phyloP scores from a whole-genome alignment of 495 filamentous ascomycete species.

The Hypomontagnella monticulosa region DNA sequence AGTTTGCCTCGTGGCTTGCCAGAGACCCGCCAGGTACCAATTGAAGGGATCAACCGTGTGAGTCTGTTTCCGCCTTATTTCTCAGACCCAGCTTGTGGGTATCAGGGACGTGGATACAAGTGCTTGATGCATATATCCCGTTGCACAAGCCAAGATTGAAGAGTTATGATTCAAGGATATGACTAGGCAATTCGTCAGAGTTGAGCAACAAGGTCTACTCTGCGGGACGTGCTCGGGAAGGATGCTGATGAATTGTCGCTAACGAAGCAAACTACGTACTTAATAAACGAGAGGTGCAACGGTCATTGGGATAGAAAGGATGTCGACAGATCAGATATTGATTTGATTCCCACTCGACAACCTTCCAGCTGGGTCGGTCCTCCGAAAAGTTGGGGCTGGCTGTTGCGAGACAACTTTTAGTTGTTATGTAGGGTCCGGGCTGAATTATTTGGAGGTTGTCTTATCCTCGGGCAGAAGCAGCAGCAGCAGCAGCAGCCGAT shows the following conservation, averaged over 20 bases:
- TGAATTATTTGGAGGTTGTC: constrained; percentile 13
- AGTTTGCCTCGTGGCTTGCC: constrained; percentile 15
- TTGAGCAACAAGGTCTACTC: constrained; percentile 21
- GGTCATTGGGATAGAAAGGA: constrained; percentile 22
- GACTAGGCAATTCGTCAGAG: constrained; percentile 14
- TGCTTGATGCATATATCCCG: constrained; percentile 38
- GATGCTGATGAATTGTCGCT: constrained; percentile 32
- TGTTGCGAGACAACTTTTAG: constrained; percentile 11
- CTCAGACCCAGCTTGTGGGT: constrained; percentile 38
- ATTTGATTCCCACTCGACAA: constrained; percentile 26
- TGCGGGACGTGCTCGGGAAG: constrained; percentile 33
- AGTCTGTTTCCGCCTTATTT: constrained; percentile 24
- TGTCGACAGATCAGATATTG: constrained; percentile 38
- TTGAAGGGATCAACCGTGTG: constrained; percentile 19
- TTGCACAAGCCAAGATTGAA: constrained; percentile 22
- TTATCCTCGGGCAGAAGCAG: constrained; percentile 8
- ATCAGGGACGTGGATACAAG: constrained; percentile 26
- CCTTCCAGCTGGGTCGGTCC: constrained; percentile 26
- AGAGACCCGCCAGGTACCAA: constrained; percentile 24
- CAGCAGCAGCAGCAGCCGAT: constrained; percentile 39
- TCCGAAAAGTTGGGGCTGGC: constrained; percentile 8
- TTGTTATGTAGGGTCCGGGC: constrained; percentile 17
- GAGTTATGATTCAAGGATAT: constrained; percentile 33
- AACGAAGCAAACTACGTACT: constrained; percentile 32
- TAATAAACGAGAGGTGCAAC: constrained; percentile 28